A percentile compares a stretch with the other conserved stretches of the same genome.
Evolutionary conservation across 2,329 filamentous ascomycete species (phyloP).

Genomic region (Penicillium sp.): DNA sequence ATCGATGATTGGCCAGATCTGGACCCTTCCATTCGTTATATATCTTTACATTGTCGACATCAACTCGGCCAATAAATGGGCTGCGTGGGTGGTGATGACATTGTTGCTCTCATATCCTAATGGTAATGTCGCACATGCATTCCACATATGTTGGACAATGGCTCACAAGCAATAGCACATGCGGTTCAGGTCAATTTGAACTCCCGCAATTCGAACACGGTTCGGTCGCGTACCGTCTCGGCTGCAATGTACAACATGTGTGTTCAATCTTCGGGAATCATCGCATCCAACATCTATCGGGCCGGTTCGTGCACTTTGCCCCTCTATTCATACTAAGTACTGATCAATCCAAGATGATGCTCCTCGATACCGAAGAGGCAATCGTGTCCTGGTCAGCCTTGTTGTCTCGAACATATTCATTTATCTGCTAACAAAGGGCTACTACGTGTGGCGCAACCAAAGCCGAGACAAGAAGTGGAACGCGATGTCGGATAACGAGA

Average conservation of each 20-base stretch:
- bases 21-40: slow-evolving; percentile 56
- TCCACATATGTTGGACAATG: not conserved
- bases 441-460: slow-evolving; percentile 35
- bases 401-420: slow-evolving; percentile 27
- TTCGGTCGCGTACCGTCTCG: slow-evolving; percentile 40
- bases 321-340: not conserved
- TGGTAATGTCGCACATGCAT: slow-evolving; percentile 17
- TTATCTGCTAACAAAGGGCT: slow-evolving; percentile 33
- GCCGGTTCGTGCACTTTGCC: slow-evolving; percentile 15
- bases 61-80: slow-evolving; percentile 52
- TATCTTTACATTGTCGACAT: slow-evolving; percentile 52
- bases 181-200: slow-evolving; percentile 52
- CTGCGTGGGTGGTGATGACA: slow-evolving; percentile 53
- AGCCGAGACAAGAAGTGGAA: slow-evolving; percentile 33
- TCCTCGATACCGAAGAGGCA: slow-evolving; percentile 48
- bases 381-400: slow-evolving; percentile 36
- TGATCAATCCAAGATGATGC: slow-evolving; percentile 35
- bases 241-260: slow-evolving; percentile 45
- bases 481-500: slow-evolving; percentile 32
- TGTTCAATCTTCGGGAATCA: slow-evolving; percentile 38
- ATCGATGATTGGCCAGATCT: slow-evolving; percentile 55
- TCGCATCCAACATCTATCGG: slow-evolving; percentile 42
- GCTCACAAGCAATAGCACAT: slow-evolving; percentile 45
- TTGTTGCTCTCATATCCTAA: slow-evolving; percentile 57
- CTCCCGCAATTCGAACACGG: slow-evolving; percentile 43